Conservation (phyloP, 371 early-diverging fungal species). For the Mortierella sp. region DNA sequence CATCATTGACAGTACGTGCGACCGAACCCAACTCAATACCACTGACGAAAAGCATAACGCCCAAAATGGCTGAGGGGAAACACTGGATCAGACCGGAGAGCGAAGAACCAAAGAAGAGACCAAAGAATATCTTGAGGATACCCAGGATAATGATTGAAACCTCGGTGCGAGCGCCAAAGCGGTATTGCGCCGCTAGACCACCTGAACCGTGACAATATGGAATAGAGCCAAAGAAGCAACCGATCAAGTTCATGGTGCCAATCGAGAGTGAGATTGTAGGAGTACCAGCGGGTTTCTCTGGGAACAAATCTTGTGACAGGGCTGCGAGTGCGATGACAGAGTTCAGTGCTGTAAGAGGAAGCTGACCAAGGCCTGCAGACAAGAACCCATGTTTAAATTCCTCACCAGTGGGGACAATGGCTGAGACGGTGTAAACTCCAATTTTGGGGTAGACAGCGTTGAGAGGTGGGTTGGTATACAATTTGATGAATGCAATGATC, state of each 20-base stretch:
- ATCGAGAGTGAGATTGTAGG: constrained; percentile 72
- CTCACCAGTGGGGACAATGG: constrained; percentile 70
- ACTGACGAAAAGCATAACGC: constrained; percentile 89
- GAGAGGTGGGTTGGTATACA: constrained; percentile 40
- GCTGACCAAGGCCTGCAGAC: constrained; percentile 86
- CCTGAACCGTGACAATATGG: constrained; percentile 92
- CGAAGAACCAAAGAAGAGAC: constrained; percentile 85
- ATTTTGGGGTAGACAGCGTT: constrained; percentile 59
- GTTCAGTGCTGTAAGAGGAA: constrained; percentile 86
- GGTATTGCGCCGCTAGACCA: constrained; percentile 93
- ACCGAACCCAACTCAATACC: constrained; percentile 84
- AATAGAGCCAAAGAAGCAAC: constrained; percentile 87
- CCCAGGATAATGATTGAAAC: constrained; percentile 86
- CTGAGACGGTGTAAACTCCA: constrained; percentile 72
- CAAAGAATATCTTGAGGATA: constrained; percentile 77
- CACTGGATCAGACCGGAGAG: constrained; percentile 75
- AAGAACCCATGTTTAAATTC: constrained; percentile 81
- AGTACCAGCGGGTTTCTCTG: constrained; percentile 67
- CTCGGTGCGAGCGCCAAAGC: constrained; percentile 91
- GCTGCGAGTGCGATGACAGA: constrained; percentile 85
- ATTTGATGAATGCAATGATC: constrained; percentile 70
- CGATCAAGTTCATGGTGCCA: constrained; percentile 85
- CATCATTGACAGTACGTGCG: constrained; percentile 69
- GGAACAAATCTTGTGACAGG: constrained; percentile 85
- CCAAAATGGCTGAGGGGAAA: constrained; percentile 85